These are phyloP conservation scores for Durotheca rogersii DNA, from an alignment of 495 filamentous ascomycete genomes.

Conservation along the genomic window DNA sequence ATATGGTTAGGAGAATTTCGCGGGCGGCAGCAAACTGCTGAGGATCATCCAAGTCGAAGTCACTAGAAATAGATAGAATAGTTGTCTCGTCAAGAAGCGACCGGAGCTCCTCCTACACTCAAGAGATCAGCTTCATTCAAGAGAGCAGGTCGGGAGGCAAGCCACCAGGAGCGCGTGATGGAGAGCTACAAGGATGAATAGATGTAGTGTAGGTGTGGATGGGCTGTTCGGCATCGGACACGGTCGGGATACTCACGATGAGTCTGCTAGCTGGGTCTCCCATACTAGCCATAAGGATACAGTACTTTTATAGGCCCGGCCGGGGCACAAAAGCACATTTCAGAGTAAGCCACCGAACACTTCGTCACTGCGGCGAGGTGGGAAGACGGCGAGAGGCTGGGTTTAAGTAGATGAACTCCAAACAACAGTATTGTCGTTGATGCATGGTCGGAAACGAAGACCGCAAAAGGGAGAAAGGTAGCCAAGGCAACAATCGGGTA, in stretches of 20 bases:
- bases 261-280: constrained; percentile 16
- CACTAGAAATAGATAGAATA: constrained; percentile 63
- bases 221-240: background rate
- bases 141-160: too few relatives aligned
- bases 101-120: constrained; percentile 32
- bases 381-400: constrained; percentile 14
- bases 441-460: constrained; percentile 22
- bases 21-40: constrained; percentile 54
- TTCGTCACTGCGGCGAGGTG: constrained; percentile 10
- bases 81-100: constrained; percentile 50
- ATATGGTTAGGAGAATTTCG: constrained; percentile 57
- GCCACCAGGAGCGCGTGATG: too few relatives aligned
- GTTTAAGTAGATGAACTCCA: constrained; percentile 13
- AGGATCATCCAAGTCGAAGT: constrained; percentile 59
- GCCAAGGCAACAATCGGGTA: too few relatives aligned
- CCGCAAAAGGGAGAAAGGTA: too few relatives aligned
- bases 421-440: constrained; percentile 12
- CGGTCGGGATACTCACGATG: constrained; percentile 17
- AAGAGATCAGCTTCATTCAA: constrained; percentile 3
- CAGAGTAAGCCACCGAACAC: background rate
- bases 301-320: background rate
- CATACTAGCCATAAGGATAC: constrained; percentile 11
- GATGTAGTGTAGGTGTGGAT: background rate
- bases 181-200: too few relatives aligned
- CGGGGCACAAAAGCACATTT: background rate